Conservation (phyloP, 2,329 filamentous ascomycete species). For the Blastomyces gilchristii region DNA sequence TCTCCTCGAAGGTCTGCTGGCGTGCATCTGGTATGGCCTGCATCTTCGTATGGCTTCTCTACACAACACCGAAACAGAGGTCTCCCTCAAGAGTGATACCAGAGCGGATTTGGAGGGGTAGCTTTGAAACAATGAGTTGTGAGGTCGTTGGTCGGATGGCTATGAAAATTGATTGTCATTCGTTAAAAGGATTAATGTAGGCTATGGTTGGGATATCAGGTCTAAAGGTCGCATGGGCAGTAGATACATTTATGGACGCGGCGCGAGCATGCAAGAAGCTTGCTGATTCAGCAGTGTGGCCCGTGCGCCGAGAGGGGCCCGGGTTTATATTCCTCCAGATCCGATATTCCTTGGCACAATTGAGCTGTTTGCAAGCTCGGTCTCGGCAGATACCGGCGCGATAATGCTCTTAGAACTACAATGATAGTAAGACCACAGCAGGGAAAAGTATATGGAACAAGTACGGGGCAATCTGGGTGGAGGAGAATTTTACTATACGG, state of each 20-base stretch:
- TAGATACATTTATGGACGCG: neutral
- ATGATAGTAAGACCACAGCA: neutral
- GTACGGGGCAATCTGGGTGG: neutral
- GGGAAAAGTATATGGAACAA: neutral
- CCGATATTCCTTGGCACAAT: neutral
- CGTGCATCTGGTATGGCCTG: conserved; percentile 58
- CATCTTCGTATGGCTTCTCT: conserved; percentile 33
- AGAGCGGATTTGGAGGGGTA: neutral
- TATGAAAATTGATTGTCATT: neutral
- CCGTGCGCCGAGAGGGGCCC: neutral
- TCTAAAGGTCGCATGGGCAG: neutral
- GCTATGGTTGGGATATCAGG: neutral
- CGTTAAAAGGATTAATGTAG: neutral
- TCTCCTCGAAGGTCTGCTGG: conserved; percentile 95
- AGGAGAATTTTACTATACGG: too few species aligned
- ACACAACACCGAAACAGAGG: neutral
- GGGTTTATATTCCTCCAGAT: neutral
- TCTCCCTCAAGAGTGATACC: neutral
- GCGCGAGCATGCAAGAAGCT: neutral
- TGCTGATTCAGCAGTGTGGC: neutral
- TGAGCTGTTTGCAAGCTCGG: neutral
- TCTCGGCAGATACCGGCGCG: too few species aligned
- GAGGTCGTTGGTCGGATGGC: too few species aligned
- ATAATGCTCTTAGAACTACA: neutral
- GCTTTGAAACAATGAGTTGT: neutral